These are phyloP conservation scores for Didymella lethalis DNA, from an alignment of 2,329 filamentous ascomycete species.

Conservation along the genomic window DNA sequence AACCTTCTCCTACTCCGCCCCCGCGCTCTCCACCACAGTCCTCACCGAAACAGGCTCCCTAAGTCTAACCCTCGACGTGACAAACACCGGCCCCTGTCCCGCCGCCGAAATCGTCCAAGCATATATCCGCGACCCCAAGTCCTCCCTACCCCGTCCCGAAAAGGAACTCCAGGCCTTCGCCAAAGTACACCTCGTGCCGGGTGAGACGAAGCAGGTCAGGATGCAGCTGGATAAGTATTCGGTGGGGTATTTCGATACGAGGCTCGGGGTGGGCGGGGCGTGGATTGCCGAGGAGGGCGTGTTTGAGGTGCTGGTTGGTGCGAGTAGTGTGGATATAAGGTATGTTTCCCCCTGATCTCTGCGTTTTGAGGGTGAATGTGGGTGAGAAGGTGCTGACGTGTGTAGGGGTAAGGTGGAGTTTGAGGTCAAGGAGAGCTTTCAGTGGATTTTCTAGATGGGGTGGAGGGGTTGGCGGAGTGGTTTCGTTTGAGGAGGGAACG, in stretches of 20 bases:
- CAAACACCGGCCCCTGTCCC: conserved; percentile 64
- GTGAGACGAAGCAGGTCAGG: conserved; percentile 46
- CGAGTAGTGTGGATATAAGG: conserved; percentile 70
- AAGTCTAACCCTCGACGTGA: conserved; percentile 59
- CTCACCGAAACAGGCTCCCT: conserved; percentile 58
- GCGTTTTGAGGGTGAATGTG: not conserved
- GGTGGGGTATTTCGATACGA: conserved; percentile 69
- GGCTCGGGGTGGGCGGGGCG: conserved; percentile 53
- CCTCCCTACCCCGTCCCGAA: conserved; percentile 69
- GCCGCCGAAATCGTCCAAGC: conserved; percentile 73
- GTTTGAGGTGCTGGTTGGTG: conserved; percentile 68
- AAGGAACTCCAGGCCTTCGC: conserved; percentile 76
- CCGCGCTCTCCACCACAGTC: conserved; percentile 60
- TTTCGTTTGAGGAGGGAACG: not conserved
- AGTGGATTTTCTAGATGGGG: conserved; percentile 65
- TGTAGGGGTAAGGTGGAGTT: conserved; percentile 61
- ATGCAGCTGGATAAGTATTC: conserved; percentile 56
- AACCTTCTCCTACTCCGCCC: conserved; percentile 69
- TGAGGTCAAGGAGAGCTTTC: conserved; percentile 70
- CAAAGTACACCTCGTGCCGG: conserved; percentile 49
- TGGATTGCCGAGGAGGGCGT: conserved; percentile 73
- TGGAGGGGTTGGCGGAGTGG: not conserved
- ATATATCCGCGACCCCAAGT: conserved; percentile 71
- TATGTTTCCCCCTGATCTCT: conserved; percentile 47
- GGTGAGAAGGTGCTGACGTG: conserved; percentile 21